These are phyloP conservation scores for Neurospora sp. DNA, from an alignment of 495 filamentous ascomycete genomes.

Conservation along the genomic window DNA sequence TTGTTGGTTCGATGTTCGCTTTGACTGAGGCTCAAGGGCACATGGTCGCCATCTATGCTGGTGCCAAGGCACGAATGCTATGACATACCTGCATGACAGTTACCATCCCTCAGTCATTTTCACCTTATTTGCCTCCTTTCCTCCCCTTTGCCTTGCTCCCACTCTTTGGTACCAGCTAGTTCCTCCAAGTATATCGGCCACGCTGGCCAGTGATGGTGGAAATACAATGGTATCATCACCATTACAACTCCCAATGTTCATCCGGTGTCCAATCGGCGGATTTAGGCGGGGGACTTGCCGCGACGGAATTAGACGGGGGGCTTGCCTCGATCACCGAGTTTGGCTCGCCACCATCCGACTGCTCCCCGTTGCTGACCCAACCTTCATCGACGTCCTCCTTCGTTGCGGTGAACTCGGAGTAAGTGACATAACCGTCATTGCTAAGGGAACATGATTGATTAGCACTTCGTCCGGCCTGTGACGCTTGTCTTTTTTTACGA, in stretches of 20 bases:
- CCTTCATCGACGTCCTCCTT: slow-evolving; percentile 17
- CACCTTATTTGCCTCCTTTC: neutral
- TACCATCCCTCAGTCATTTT: neutral
- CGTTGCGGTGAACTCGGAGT: slow-evolving; percentile 2
- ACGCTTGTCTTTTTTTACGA: neutral
- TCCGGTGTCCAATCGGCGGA: no score
- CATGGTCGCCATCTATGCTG: neutral
- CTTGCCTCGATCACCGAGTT: neutral
- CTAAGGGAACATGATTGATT: neutral
- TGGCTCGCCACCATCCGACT: slow-evolving; percentile 20
- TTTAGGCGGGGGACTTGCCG: neutral
- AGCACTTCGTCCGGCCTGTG: neutral
- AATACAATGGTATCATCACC: neutral
- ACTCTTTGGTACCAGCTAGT: neutral
- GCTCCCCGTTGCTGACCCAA: slow-evolving; percentile 20
- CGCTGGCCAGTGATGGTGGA: neutral
- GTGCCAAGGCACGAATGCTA: neutral
- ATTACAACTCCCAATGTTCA: neutral
- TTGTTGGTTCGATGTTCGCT: neutral
- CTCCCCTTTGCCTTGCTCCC: neutral
- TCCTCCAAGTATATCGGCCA: neutral
- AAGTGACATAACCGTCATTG: neutral
- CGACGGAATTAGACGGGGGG: neutral
- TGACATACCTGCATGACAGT: neutral
- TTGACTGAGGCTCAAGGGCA: neutral